Conservation (phyloP, 257 asterid species). For the Pogostemon cablin region DNA sequence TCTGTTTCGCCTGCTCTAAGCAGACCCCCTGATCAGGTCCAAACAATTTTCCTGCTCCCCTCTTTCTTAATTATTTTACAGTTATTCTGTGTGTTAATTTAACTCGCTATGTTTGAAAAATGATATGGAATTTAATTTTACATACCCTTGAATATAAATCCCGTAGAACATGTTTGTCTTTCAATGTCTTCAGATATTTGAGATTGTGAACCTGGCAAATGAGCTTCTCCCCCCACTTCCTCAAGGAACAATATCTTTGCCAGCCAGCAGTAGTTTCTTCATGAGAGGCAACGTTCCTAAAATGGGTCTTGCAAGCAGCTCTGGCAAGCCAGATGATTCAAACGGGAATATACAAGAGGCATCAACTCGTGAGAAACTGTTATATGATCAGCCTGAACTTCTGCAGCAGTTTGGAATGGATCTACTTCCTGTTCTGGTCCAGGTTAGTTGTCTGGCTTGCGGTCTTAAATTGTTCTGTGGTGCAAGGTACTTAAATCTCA, state of each 20-base stretch:
- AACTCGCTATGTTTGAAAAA: constrained; percentile 21
- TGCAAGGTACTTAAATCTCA: neutral
- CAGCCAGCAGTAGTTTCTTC: constrained; percentile 60
- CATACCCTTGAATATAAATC: neutral
- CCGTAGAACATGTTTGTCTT: neutral
- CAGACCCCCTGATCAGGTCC: constrained; percentile 97
- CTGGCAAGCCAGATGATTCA: constrained; percentile 69
- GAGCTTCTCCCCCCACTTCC: constrained; percentile 98
- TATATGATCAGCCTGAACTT: constrained; percentile 92
- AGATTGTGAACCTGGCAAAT: constrained; percentile 97
- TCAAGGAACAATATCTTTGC: constrained; percentile 89
- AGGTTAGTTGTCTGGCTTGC: constrained; percentile 53
- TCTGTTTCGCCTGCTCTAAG: constrained; percentile 91
- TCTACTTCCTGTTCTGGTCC: constrained; percentile 89
- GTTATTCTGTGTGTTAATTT: constrained; percentile 1
- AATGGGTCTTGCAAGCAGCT: constrained; percentile 66
- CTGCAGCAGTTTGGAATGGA: constrained; percentile 93
- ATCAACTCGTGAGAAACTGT: constrained; percentile 76
- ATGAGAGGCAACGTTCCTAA: constrained; percentile 63
- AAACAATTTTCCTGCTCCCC: constrained; percentile 23
- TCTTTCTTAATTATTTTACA: neutral
- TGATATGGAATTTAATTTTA: neutral
- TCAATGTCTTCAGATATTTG: constrained; percentile 65
- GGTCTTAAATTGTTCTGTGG: constrained; percentile 4
- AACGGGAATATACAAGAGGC: constrained; percentile 58